Evolutionary conservation across 768 basidiomycete species (phyloP), one percentile per base, ranked within the genome.

Genomic region (Antrodiella citrinella): DNA sequence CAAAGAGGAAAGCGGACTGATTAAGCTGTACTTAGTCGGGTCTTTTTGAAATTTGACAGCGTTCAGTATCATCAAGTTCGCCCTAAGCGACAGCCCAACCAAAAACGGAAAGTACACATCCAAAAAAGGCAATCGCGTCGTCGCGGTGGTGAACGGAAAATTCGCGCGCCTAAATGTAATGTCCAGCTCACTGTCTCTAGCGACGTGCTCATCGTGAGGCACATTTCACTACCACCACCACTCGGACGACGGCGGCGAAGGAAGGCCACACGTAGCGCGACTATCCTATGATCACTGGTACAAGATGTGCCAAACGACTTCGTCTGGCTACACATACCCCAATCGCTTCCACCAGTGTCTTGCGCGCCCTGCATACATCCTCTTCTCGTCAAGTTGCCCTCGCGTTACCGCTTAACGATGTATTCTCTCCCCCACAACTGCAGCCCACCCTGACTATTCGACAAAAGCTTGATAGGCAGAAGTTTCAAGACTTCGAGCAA

Each of bases 401-500:
- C 18, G 21, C 45, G 13, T 35, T 47, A 20, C 20, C 26, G 18
- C 23, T 25, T 23, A 11, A 15, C 3, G 21, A 22, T 9, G 45
- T 15, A 35, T 15, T 15, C 30, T 7, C 15, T 35, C 30, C 30
- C 15, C 30, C 7, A 35, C 30, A n/a, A n/a, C n/a, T n/a, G n/a
- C n/a, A n/a, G n/a, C n/a, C n/a, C n/a, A n/a, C n/a, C n/a, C n/a
- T n/a, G n/a, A n/a, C n/a, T n/a, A n/a, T n/a, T n/a, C n/a, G 30
- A 35, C 30, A 35, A 35, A 35, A 15, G 15, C 10, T 52, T 11
- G 56, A 54, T 45, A 43, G 46, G 12, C 53, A 51, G 23, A 53
- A 57, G 25, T 46, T 56, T 15, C 1, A 58, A 20, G 50, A 45
- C 35, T 49, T 56, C 41, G 51, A 56, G n/a, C 45, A 45, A 20